Evolutionary conservation across 441 rosid genomes (phyloP), one percentile per base, ranked within the genome.

Genomic region (Adansonia rubrostipa): DNA sequence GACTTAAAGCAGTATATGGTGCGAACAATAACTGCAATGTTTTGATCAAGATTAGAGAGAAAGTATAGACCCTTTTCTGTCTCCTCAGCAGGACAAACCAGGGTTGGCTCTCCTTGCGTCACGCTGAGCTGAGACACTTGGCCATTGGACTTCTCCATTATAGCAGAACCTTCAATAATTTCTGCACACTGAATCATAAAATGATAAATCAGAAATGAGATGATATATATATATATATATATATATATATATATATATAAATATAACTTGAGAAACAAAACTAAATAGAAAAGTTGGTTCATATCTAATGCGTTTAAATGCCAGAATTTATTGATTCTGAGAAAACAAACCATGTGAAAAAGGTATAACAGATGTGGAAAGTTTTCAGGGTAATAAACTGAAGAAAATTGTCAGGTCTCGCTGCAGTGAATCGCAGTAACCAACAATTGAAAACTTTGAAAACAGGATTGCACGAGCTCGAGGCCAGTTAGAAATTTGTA

Each of bases 11-110:
- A 93, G 76, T 93, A 92, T 15, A 93, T 86, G 1, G 98, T 93
- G 0, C 93, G 92, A 3, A 91, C 89, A 47, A 88, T 88, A 58
- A 90, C 92, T 0, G 95, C 94, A 11, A 91, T 88, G 89, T 93
- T 92, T 60, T 93, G 97, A 74, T 93, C 97, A 71, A 92, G 93
- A 85, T 93, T 93, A 1, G 98, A 93, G 62, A 93, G 90, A 86
- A 89, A 92, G 81, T 88, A 92, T 2, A 88, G 84, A 73, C 98
- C 98, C 81, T 88, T 90, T 74, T 72, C 83, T 51, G 96, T 92
- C n/a, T 92, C 93, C 50, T 82, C 88, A 19, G 88, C 95, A 4
- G 98, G 98, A 57, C 82, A 54, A n/a, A 90, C 94, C 73, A 93
- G 80, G 61, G 82, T 83, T 54, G 90, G 90, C 78, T 89, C 86